A percentile compares a stretch with the other conserved stretches of the same genome.
phyloP scores from a whole-genome alignment of 768 basidiomycete genomes.

The Harrya chromipes region DNA sequence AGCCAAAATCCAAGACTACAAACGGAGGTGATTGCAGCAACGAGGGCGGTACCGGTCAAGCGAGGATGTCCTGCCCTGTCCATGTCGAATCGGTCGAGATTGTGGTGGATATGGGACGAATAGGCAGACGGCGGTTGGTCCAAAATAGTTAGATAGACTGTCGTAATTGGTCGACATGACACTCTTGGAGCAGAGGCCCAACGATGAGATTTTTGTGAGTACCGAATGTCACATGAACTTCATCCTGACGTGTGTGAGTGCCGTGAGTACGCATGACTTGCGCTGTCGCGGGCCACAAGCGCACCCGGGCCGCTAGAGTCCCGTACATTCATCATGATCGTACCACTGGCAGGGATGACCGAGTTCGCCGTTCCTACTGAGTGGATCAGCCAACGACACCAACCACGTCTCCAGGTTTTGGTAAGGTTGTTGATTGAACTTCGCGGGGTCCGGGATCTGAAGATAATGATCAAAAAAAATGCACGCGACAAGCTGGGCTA shows the following conservation, averaged over 20 bases:
- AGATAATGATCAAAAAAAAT: too few relatives aligned
- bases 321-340: not conserved
- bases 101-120: too few relatives aligned
- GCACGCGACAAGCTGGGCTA: too few relatives aligned
- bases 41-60: conserved; percentile 6
- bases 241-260: not conserved
- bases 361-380: not conserved
- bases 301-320: not conserved
- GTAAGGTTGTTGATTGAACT: too few relatives aligned
- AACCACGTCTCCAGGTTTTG: not conserved
- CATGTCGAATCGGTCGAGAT: not conserved
- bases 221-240: conserved; percentile 4
- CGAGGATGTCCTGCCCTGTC: conserved; percentile 10
- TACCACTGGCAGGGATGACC: not conserved
- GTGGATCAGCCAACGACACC: not conserved
- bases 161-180: not conserved
- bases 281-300: not conserved
- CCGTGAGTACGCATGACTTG: not conserved
- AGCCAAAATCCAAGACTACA: conserved; percentile 15
- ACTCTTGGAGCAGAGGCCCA: not conserved
- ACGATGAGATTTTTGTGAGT: not conserved
- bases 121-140: not conserved
- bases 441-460: too few relatives aligned
- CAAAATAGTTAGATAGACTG: not conserved
- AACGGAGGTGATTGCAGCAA: conserved; percentile 15